Base-by-base conservation (phyloP, 2,329 filamentous ascomycete genomes). In the Xylariaceae sp. region DNA sequence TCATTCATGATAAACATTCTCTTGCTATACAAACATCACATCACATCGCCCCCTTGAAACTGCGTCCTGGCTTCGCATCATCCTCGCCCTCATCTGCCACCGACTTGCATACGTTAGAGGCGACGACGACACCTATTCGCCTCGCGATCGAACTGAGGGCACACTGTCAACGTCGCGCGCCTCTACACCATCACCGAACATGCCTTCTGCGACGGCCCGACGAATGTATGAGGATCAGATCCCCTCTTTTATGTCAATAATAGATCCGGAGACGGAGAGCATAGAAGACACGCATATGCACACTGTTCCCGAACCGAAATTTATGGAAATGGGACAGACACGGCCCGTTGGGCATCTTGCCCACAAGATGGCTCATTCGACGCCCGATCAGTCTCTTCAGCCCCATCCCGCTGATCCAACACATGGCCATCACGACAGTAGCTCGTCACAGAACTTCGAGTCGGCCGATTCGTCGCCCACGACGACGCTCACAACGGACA, bases 401-500 rank as follows among this genome's bases (percentile, higher is more conserved):
- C 65, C 72, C 47, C 63, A 80, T 47, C 66, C 73, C 31, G 64
- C 73, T 3, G 77, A 80, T 60, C 66, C 74, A 55, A 75, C 75
- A 58, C 88, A 90, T 71, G 84, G 86, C 65, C 87, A 89, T 68
- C 80, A 84, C 67, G 82, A 89, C 66, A 90, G 87, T 73, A 87
- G 83, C n/a, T 92, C 87, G 7, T 90, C 88, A 2, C 86, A 88
- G 57, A 80, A 80, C 49, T 89, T 88, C 14, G 90, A 89, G 58
- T 97, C 94, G 1, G 89, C 89, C 40, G 92, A 96, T 65, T 96
- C 93, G 18, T 97, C 93, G 9, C 94, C 94, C 1, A 97, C 93
- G 7, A 97, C 92, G 3, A 96, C 93, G 2, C 82, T 94, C 6
- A 96, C 90, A 17, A 90, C 93, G 58, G 93, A 96, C 72, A 95